These are phyloP conservation scores for Agaricales sp. DNA, from an alignment of 1,284 basidiomycete genomes.

Conservation along the genomic window DNA sequence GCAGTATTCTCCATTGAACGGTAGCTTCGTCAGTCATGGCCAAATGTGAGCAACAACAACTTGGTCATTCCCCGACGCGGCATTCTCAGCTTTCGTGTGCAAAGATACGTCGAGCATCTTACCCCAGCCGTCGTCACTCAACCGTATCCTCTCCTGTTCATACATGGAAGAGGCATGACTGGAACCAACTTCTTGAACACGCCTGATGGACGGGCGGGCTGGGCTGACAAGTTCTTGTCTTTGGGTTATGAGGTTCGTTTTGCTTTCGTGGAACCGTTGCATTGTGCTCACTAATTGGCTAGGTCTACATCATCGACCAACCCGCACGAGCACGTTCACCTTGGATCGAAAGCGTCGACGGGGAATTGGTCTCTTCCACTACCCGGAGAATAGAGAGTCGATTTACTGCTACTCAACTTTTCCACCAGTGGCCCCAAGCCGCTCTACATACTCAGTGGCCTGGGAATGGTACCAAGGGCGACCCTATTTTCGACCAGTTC, in stretches of 20 bases:
- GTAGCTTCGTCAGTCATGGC: slow-evolving; percentile 1
- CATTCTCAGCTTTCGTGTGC: slow-evolving; percentile 8
- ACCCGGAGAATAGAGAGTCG: slow-evolving; percentile 25
- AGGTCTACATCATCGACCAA: slow-evolving; percentile 44
- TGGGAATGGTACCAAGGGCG: slow-evolving; percentile 34
- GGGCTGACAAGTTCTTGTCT: slow-evolving; percentile 38
- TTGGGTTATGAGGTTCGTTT: slow-evolving; percentile 32
- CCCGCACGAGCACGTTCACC: slow-evolving; percentile 36
- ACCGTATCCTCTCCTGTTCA: slow-evolving; percentile 30
- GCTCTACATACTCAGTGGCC: slow-evolving; percentile 40
- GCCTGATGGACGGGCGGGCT: slow-evolving; percentile 36
- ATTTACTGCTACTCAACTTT: slow-evolving; percentile 31
- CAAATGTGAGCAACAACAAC: neutral
- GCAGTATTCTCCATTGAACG: slow-evolving; percentile 15
- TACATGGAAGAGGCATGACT: slow-evolving; percentile 39
- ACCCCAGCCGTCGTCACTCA: slow-evolving; percentile 26
- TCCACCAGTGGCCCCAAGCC: slow-evolving; percentile 35
- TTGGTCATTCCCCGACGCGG: neutral
- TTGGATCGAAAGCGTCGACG: slow-evolving; percentile 32
- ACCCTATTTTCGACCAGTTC: slow-evolving; percentile 32
- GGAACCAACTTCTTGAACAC: slow-evolving; percentile 38
- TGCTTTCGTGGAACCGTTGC: slow-evolving; percentile 8
- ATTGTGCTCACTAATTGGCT: neutral
- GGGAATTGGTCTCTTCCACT: slow-evolving; percentile 20
- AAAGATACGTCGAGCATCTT: slow-evolving; percentile 39